Percentiles rank a stretch among this genome's conserved stretches.
Conservation (phyloP, 2,329 filamentous ascomycete species). For the Alternaria panax region DNA sequence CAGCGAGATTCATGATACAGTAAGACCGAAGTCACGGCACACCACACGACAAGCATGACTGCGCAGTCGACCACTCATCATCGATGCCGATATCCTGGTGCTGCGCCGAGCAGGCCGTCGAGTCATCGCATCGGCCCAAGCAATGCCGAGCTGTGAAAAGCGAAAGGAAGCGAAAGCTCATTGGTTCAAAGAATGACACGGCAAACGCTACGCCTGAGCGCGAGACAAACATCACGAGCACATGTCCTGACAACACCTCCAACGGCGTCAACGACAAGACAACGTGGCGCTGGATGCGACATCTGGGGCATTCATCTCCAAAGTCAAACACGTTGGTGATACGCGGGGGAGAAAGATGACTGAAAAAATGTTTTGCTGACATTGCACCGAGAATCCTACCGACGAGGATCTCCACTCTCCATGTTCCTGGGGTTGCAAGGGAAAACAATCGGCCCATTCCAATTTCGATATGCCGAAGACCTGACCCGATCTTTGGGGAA, state of each 20-base stretch:
- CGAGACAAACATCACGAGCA: constrained; percentile 10
- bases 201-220: neutral
- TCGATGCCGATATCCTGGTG: neutral
- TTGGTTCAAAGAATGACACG: constrained; percentile 5
- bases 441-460: constrained; percentile 9
- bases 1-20: neutral
- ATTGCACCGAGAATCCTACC: constrained; percentile 7
- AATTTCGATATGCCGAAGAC: constrained; percentile 24
- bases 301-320: neutral
- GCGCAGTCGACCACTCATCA: constrained; percentile 1
- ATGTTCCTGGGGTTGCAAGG: constrained; percentile 6
- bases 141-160: constrained; percentile 2
- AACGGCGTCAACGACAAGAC: neutral
- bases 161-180: constrained; percentile 8
- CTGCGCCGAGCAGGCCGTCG: neutral
- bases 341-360: neutral
- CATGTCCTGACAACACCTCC: neutral
- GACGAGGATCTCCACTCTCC: neutral
- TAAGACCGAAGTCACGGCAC: constrained; percentile 1
- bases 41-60: neutral
- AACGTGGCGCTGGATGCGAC: constrained; percentile 11
- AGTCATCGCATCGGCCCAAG: constrained; percentile 1
- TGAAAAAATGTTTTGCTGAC: neutral
- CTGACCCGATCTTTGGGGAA: neutral
- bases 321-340: neutral